Conservation (phyloP, 163 green algal genomes). For the Chlamydomonas reinhardtii region DNA sequence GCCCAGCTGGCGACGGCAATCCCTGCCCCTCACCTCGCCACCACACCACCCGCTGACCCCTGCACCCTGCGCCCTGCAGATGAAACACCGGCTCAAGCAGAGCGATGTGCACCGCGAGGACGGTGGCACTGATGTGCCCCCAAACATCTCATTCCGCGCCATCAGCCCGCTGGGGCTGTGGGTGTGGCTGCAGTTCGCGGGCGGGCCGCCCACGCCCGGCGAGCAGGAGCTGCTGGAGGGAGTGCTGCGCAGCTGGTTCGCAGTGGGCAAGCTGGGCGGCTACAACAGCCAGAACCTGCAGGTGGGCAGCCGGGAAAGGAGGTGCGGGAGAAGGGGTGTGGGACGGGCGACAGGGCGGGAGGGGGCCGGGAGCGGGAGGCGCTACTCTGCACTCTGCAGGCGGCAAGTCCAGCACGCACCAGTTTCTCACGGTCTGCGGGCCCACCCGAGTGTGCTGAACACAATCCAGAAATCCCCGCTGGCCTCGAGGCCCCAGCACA, state of each 20-base stretch:
- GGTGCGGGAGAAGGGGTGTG: neutral
- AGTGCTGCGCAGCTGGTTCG: constrained; percentile 91
- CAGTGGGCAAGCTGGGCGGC: constrained; percentile 91
- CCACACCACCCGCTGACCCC: too few relatives aligned
- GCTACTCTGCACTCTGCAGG: too few relatives aligned
- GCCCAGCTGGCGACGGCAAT: too few relatives aligned
- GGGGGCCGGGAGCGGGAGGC: too few relatives aligned
- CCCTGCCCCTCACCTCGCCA: too few relatives aligned
- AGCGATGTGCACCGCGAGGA: constrained; percentile 14
- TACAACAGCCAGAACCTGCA: constrained; percentile 94
- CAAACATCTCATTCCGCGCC: constrained; percentile 71
- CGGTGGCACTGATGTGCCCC: constrained; percentile 50
- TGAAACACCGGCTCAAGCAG: constrained; percentile 49
- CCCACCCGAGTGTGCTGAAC: too few relatives aligned
- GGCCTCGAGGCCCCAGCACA: too few relatives aligned
- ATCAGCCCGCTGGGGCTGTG: constrained; percentile 83
- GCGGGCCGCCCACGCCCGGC: constrained; percentile 6
- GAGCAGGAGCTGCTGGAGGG: constrained; percentile 83
- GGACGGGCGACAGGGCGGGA: too few relatives aligned
- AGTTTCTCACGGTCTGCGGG: too few relatives aligned
- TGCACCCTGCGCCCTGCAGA: constrained; percentile 21
- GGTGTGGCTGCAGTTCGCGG: constrained; percentile 80
- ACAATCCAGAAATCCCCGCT: too few relatives aligned
- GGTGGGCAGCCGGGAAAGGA: constrained; percentile 48
- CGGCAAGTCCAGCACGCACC: too few relatives aligned